Base-by-base conservation (phyloP, 2,329 filamentous ascomycete species). In the Knoxdaviesia capensis region DNA sequence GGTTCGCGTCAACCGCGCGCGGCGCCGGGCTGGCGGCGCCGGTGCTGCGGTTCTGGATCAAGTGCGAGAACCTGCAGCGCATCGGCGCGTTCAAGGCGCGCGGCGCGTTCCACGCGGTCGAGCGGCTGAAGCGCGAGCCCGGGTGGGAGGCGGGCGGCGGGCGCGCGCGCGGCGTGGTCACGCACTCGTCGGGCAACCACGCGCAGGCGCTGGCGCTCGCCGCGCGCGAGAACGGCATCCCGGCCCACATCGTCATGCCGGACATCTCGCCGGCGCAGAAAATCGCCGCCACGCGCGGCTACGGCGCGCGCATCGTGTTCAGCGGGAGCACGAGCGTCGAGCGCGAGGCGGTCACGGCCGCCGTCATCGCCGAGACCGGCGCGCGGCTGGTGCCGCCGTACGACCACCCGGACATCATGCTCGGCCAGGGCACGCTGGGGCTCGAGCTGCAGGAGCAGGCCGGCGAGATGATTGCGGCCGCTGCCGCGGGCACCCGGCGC, bases 141-240 rank as follows among this genome's bases (percentile, higher is more conserved):
- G 76, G 71, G 1, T 72, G 72, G 59, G 65, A 77, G 34, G 71
- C 73, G 48, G 68, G 65, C 9, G 68, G 68, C 3, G 68, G 80
- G 0, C 59, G 60, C 50, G 63, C 62, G 52, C 74, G 65, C 54
- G 87, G 87, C 1, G 86, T 94, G 6, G 77, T 86, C 7, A 94
- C 88, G 49, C 87, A 94, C 62, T 90, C 82, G 56, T 86, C 79
- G 55, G 87, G 88, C 45, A 96, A 96, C 61, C 90, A 96, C 56
- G 88, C 88, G 0, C 86, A 94, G 65, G 88, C 90, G 2, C 75
- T 96, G 44, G 75, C 88, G 2, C 77, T 94, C 41, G 88, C 88
- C 0, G 86, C 88, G 2, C 68, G 66, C 11, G 77, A 77, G 34
- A 74, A 80, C 54, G 62, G 66, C 42, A 77, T 94, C 47, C 78